A percentile compares a stretch with the other conserved stretches of the same genome.
Evolutionary conservation across 768 basidiomycete genomes (phyloP).

Genomic region (Tricholoma matsutake): DNA sequence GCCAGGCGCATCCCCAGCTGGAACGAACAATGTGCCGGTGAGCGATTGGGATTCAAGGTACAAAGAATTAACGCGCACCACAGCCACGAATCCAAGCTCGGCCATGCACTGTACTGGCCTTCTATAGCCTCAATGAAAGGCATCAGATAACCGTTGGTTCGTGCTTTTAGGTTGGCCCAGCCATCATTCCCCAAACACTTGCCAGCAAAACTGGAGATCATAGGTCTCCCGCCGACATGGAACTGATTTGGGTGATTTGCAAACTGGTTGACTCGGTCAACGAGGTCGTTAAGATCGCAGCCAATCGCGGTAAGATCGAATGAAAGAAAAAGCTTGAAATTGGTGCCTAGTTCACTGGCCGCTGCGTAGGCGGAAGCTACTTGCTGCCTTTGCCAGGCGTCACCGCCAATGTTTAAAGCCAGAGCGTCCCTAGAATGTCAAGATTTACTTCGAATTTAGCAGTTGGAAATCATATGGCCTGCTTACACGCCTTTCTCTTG

Average conservation of each 20-base stretch:
- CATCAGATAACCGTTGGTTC: conserved; percentile 45
- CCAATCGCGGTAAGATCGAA: conserved; percentile 54
- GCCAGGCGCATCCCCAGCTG: conserved; percentile 66
- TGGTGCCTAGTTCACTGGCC: conserved; percentile 35
- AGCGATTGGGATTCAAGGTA: background rate
- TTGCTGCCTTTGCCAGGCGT: conserved; percentile 48
- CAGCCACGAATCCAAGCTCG: conserved; percentile 46
- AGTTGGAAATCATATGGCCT: background rate
- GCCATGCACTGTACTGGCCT: conserved; percentile 44
- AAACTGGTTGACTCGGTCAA: conserved; percentile 45
- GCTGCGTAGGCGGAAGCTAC: conserved; percentile 50
- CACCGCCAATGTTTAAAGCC: conserved; percentile 59
- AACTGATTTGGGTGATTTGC: conserved; percentile 53
- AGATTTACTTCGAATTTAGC: conserved; percentile 22
- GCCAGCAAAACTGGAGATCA: conserved; percentile 62
- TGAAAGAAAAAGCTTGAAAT: conserved; percentile 55
- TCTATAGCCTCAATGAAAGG: conserved; percentile 57
- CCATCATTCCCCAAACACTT: conserved; percentile 54
- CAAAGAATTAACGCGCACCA: conserved; percentile 31
- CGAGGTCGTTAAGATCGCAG: conserved; percentile 41
- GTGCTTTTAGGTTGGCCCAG: conserved; percentile 45
- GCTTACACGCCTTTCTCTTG: conserved; percentile 41
- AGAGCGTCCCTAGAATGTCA: conserved; percentile 46
- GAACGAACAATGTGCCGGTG: background rate
- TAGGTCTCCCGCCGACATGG: conserved; percentile 46